phyloP scores from a whole-genome alignment of 495 filamentous ascomycete genomes.

The Aspergillus kassunensis region DNA sequence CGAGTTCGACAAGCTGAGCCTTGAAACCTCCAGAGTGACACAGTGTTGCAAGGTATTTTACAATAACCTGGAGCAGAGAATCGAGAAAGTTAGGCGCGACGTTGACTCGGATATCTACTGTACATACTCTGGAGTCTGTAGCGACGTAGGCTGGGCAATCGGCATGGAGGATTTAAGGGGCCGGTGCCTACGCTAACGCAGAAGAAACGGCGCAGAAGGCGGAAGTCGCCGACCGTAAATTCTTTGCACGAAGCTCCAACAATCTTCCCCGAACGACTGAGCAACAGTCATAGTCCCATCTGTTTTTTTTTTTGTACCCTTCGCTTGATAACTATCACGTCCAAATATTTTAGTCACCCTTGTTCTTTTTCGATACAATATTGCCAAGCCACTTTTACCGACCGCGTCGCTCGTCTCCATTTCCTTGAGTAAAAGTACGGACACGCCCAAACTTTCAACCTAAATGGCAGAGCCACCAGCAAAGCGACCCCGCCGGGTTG shows the following conservation, averaged over 20 bases:
- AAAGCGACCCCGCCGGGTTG: slow-evolving; percentile 51
- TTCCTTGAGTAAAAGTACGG: background rate
- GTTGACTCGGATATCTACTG: no score
- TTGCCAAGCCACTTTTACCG: background rate
- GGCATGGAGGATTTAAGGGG: no score
- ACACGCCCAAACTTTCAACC: background rate
- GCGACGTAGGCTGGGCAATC: no score
- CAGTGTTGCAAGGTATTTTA: no score
- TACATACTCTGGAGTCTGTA: no score
- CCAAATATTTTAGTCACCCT: background rate
- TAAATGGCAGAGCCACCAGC: slow-evolving; percentile 51
- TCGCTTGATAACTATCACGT: background rate
- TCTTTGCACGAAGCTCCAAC: slow-evolving; percentile 10
- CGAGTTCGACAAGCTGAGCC: no score
- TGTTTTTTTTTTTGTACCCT: background rate
- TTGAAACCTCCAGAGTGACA: no score
- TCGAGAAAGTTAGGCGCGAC: no score
- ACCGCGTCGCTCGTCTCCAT: background rate
- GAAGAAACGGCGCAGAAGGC: slow-evolving; percentile 8
- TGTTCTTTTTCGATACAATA: background rate
- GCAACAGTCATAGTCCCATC: background rate
- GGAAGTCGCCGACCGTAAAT: slow-evolving; percentile 17
- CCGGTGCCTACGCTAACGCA: background rate
- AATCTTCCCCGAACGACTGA: slow-evolving; percentile 4
- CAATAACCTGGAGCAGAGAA: no score